Evolutionary conservation across 441 rosid species (phyloP), one percentile per base, ranked within the genome.

Genomic region (Bocquillonia castaneifolia): DNA sequence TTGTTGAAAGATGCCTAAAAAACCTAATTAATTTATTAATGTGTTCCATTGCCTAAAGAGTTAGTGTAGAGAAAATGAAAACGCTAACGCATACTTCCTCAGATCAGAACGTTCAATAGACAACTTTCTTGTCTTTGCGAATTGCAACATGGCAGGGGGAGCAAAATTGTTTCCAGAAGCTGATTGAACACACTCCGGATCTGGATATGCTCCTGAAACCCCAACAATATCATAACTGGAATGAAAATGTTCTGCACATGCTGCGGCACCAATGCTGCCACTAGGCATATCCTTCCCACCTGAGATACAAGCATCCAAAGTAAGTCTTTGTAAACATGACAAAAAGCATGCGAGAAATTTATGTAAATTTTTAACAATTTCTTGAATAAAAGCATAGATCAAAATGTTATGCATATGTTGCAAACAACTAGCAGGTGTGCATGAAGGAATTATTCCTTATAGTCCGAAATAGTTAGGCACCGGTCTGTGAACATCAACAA

Each of bases 121-220:
- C 72, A 95, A 80, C 78, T 92, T 95, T 82, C 98, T 88, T 14
- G 96, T 84, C 81, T 90, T 95, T 26, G 98, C 94, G 70, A 95
- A 95, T 64, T 90, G 97, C 73, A 94, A 75, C 87, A 90, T 77
- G 42, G 96, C 78, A 72, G 93, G 79, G 59, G 85, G 78, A 14
- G 79, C 81, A 79, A 84, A 83, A 77, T 76, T 86, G 79, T 78
- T 88, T 72, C 88, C 93, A 75, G 89, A 76, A 65, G 69, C 77
- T 40, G 94, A 79, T 64, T 89, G 98, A 70, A 83, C 76, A 71
- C 77, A 78, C 67, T 90, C 98, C 64, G 86, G 81, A 80, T 92
- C 98, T 61, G 79, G 82, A 63, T 69, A 83, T 31, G 88, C 72
- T 69, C 83, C 85, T 60, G 84, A 75, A 76, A 77, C 72, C 72